Evolutionary conservation across 2,329 filamentous ascomycete genomes (phyloP), one percentile per base, ranked within the genome.

Genomic region (Alternaria triticina): DNA sequence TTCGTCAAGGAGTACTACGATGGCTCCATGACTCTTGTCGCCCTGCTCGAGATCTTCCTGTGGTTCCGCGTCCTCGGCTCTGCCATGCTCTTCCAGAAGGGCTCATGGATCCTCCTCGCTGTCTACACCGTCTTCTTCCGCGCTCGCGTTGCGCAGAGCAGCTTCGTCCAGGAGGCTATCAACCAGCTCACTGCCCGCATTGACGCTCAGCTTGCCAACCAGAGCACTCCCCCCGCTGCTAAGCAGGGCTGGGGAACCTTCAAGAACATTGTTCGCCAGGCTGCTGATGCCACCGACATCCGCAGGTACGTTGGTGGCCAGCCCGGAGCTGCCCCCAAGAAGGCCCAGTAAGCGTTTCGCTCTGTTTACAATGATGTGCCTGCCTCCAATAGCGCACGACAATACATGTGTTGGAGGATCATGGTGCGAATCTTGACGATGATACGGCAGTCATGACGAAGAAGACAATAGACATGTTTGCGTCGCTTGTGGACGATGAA

Each of bases 1-100:
- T 99, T 99, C 76, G 94, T 99, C 81, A 98, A 98, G 89, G 89
- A 94, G 80, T 97, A 98, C 88, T 99, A 99, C 79, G 96, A 99
- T 80, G 84, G 88, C 65, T 97, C 93, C 82, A 99, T 99, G 96
- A 92, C 91, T 61, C 85, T 98, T 65, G 96, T 99, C 30, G 91
- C 95, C 40, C 85, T 86, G 50, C 91, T 99, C 62, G 96, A 99
- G 84, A 93, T 98, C 71, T 83, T 88, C 44, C 89, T 98, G 64
- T 96, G 94, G 90, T 84, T 91, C 81, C 93, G 96, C 76, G 84
- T 99, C 59, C 77, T 96, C 52, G 82, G 94, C 58, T 91, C 92
- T 30, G 93, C 93, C 66, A 83, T 98, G 67, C 85, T 96, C 72
- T 98, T 98, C 88, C 89, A 90, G 83, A 93, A 91, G 80, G 91